A percentile compares a stretch with the other conserved stretches of the same genome.
Conservation (phyloP, 371 early-diverging fungal genomes). For the Mucor racemosus region DNA sequence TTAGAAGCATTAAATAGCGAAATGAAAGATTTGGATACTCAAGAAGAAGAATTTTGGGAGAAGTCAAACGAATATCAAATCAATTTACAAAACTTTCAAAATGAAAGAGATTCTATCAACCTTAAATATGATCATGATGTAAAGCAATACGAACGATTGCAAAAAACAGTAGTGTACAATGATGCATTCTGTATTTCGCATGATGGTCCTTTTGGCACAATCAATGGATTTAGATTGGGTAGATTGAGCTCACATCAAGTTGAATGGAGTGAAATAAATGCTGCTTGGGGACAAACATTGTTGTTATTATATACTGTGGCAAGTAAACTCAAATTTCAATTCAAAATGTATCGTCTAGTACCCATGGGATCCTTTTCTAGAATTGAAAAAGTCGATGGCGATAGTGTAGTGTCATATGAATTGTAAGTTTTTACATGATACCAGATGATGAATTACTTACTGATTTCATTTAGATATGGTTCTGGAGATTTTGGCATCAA, state of each 20-base stretch:
- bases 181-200: slow-evolving; percentile 90
- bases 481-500: slow-evolving; percentile 86
- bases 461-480: slow-evolving; percentile 66
- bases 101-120: slow-evolving; percentile 82
- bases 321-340: slow-evolving; percentile 80
- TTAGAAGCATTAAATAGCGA: slow-evolving; percentile 66
- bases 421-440: slow-evolving; percentile 56
- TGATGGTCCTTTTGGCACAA: slow-evolving; percentile 88
- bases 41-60: slow-evolving; percentile 75
- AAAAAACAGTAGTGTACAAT: slow-evolving; percentile 92
- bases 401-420: slow-evolving; percentile 74
- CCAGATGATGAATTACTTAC: background rate
- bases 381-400: slow-evolving; percentile 84
- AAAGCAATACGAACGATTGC: slow-evolving; percentile 79
- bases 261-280: slow-evolving; percentile 96
- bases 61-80: slow-evolving; percentile 75
- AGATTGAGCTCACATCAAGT: slow-evolving; percentile 78
- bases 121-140: slow-evolving; percentile 79
- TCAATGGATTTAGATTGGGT: slow-evolving; percentile 93
- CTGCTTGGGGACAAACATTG: slow-evolving; percentile 93
- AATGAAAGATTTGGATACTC: slow-evolving; percentile 63
- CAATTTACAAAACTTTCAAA: slow-evolving; percentile 66
- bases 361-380: slow-evolving; percentile 94
- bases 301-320: slow-evolving; percentile 88
- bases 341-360: slow-evolving; percentile 81